Evolutionary conservation across 805 yeast genomes (phyloP), one percentile per base, ranked within the genome.

Genomic region (Kuraishia molischiana): DNA sequence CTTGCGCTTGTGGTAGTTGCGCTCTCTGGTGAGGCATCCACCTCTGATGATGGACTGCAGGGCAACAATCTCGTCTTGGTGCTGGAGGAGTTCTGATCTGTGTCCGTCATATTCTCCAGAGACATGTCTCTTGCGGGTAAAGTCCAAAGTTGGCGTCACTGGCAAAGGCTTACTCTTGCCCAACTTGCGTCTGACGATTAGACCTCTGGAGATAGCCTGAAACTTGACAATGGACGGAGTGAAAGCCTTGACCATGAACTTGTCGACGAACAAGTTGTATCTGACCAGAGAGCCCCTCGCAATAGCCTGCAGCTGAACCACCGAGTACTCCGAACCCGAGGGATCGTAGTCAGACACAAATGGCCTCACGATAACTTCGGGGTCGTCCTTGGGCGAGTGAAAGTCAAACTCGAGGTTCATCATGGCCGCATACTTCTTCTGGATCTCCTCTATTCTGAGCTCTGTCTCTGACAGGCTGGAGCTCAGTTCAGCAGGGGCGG

Each of bases 261-360:
- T 67, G 45, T 73, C 72, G 26, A 83, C 80, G 53, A 76, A 77
- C 61, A 78, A 62, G 17, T 61, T 59, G 51, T 79, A 83, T 37
- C 95, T 67, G 39, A 73, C 61, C 30, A 75, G 63, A 0, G 84
- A 77, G 15, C 92, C 95, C 45, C 85, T 64, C 14, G 84, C 69
- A 19, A 77, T 58, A 0, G 92, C 74, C 53, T 87, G 95, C 14
- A 87, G 59, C 39, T 59, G 62, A 19, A 56, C 41, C 24, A 54
- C 14, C 21, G 19, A 24, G n/a, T 19, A 36, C 9, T 17, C 19
- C 15, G 17, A n/a, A 14, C 22, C 40, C 14, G 19, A 26, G 17
- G 37, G 26, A 20, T 19, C 33, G 6, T n/a, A 15, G 14, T 29
- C 38, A 24, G 22, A 15, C 17, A 33, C 32, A 9, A 11, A 8